A percentile compares a stretch with the other conserved stretches of the same genome.
These are phyloP conservation scores for Termitomyces sp. DNA, from an alignment of 768 basidiomycete genomes.

Conservation along the genomic window DNA sequence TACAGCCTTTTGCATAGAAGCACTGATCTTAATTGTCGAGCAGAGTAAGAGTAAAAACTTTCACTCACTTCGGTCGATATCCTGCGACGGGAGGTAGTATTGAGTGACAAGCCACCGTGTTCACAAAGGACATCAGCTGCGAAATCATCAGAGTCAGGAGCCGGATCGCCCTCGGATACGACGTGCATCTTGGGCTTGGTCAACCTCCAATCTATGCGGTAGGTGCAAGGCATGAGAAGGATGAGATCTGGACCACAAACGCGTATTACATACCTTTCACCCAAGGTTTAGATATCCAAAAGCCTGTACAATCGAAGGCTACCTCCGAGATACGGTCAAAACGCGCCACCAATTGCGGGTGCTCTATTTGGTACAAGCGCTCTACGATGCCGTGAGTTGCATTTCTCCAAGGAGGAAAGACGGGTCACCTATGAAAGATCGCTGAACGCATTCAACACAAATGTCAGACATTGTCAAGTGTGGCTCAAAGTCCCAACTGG, in stretches of 20 bases:
- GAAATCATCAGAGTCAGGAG: slow-evolving; percentile 60
- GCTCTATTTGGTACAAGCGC: slow-evolving; percentile 63
- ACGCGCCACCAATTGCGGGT: slow-evolving; percentile 53
- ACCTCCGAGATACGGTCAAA: slow-evolving; percentile 54
- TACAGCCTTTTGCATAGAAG: slow-evolving; percentile 43
- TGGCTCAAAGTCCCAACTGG: slow-evolving; percentile 47
- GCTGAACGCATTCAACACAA: slow-evolving; percentile 57
- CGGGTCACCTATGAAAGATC: slow-evolving; percentile 52
- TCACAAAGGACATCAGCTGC: slow-evolving; percentile 63
- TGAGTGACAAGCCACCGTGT: slow-evolving; percentile 60
- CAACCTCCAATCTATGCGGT: slow-evolving; percentile 63
- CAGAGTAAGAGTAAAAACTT: not conserved
- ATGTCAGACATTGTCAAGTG: slow-evolving; percentile 45
- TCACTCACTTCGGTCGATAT: slow-evolving; percentile 57
- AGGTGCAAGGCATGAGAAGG: not conserved
- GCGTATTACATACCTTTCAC: slow-evolving; percentile 50
- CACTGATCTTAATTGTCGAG: slow-evolving; percentile 7
- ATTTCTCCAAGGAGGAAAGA: not conserved
- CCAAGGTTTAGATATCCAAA: slow-evolving; percentile 81
- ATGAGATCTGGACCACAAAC: not conserved
- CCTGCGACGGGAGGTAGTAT: slow-evolving; percentile 49
- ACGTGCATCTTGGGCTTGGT: slow-evolving; percentile 76
- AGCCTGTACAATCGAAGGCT: slow-evolving; percentile 39
- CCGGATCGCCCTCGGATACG: slow-evolving; percentile 52
- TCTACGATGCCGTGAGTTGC: slow-evolving; percentile 36